Conservation (phyloP, 139 green algal species). For the Haematococcus lacustris region DNA sequence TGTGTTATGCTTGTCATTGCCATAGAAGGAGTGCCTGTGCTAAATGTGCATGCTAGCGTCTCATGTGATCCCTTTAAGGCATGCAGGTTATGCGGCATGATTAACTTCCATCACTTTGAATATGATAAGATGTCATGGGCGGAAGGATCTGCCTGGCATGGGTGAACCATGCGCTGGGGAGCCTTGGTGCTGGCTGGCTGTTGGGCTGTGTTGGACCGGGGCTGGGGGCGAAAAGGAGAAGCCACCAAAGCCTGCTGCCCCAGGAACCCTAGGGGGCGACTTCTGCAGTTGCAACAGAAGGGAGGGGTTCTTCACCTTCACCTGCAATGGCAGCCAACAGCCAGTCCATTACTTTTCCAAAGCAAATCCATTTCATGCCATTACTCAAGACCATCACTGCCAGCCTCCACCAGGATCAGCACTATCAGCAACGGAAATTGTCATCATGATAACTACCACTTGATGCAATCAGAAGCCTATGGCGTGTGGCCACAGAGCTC, state of each 20-base stretch:
- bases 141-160: no score
- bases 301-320: slow-evolving; percentile 60
- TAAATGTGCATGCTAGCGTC: background rate
- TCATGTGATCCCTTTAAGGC: no score
- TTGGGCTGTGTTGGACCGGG: no score
- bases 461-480: background rate
- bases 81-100: no score
- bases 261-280: slow-evolving; percentile 35
- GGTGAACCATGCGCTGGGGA: no score
- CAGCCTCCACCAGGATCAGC: background rate
- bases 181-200: no score
- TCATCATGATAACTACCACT: background rate
- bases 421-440: background rate
- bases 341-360: background rate
- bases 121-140: no score
- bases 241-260: no score
- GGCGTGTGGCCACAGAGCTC: background rate
- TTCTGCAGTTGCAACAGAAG: slow-evolving; percentile 61
- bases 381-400: background rate
- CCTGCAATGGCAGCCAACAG: slow-evolving; percentile 14
- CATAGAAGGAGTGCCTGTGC: no score
- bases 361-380: background rate
- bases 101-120: no score
- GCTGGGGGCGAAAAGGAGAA: no score
- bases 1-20: no score